Conservation (phyloP, 169 alveolate genomes). For the Plasmodium cynomolgi region DNA sequence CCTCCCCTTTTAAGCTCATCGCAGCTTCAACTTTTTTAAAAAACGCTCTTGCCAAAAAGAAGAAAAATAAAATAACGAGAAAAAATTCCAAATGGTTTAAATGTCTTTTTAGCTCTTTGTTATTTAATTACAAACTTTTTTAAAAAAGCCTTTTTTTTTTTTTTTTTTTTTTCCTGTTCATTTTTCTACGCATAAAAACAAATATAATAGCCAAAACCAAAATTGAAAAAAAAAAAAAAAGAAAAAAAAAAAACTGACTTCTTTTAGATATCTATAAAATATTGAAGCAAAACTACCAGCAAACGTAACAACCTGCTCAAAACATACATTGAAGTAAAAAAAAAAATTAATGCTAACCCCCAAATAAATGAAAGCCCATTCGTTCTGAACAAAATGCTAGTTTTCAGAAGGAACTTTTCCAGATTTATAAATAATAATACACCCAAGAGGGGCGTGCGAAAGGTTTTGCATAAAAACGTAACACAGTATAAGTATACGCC, state of each 20-base stretch:
- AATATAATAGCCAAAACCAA: slow-evolving; percentile 8
- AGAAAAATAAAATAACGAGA: not conserved
- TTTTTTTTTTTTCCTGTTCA: not conserved
- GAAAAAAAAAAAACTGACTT: not conserved
- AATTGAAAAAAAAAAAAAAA: slow-evolving; percentile 1
- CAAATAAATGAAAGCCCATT: not conserved
- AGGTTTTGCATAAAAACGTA: slow-evolving; percentile 64
- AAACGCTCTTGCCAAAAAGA: not conserved
- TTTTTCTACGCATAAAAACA: not conserved
- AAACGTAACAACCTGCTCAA: not conserved
- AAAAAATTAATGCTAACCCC: not conserved
- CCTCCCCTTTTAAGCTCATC: not conserved
- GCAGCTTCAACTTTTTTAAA: slow-evolving; percentile 1
- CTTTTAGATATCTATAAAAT: not conserved
- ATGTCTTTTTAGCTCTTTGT: slow-evolving; percentile 21
- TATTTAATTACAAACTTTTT: not conserved
- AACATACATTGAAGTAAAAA: not conserved
- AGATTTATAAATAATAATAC: slow-evolving; percentile 73
- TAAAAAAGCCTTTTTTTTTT: not conserved
- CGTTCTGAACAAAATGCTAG: slow-evolving; percentile 27
- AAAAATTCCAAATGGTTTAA: not conserved
- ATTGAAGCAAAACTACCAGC: not conserved
- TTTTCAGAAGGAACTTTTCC: slow-evolving; percentile 60
- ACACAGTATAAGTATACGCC: slow-evolving; percentile 34
- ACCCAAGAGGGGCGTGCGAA: slow-evolving; percentile 45